Evolutionary conservation across 257 asterid genomes (phyloP).

Genomic region (Ballota nigra): DNA sequence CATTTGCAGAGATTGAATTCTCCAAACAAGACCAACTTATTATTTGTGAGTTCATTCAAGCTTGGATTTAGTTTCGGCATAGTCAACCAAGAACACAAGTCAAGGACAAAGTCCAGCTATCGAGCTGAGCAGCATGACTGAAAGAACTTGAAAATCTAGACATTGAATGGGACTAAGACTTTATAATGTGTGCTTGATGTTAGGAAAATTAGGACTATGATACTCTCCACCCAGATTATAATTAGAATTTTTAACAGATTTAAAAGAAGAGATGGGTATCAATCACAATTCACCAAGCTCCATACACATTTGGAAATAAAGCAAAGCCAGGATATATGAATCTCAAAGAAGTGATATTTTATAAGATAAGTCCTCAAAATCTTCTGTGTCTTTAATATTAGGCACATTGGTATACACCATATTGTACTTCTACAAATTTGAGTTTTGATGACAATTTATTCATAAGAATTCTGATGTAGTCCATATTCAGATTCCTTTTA

Average conservation of each 20-base stretch:
- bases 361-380: background rate
- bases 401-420: too few species aligned
- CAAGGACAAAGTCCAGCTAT: background rate
- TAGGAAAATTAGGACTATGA: background rate
- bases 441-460: too few species aligned
- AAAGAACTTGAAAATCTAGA: background rate
- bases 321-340: background rate
- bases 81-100: background rate
- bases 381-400: too few species aligned
- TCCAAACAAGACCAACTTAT: background rate
- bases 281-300: background rate
- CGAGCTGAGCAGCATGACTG: background rate
- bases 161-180: background rate
- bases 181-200: background rate
- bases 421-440: too few species aligned
- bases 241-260: background rate
- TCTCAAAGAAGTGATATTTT: conserved; percentile 1
- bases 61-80: background rate
- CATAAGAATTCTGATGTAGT: too few species aligned
- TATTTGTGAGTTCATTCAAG: background rate
- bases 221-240: background rate
- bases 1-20: background rate
- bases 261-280: background rate
- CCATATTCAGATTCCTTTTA: too few species aligned
- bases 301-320: background rate